Conservation (phyloP, 306 rosid species). For the Sechiopsis laciniata region DNA sequence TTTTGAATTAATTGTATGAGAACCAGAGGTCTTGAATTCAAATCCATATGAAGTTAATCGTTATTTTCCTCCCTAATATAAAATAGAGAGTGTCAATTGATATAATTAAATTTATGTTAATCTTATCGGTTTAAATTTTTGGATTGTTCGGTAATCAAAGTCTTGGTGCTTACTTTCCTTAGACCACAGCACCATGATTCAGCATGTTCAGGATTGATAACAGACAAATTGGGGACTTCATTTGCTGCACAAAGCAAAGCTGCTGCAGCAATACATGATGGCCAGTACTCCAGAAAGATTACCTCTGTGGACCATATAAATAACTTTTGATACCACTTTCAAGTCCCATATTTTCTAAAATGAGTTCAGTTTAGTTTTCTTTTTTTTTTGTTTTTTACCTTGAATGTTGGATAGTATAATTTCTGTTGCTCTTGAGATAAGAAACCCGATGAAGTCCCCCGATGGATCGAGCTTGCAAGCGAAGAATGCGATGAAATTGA, state of each 20-base stretch:
- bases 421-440: conserved; percentile 70
- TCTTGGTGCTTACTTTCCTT: conserved; percentile 59
- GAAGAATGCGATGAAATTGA: conserved; percentile 73
- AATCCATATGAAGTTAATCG: no score
- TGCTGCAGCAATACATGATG: conserved; percentile 94
- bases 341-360: background rate
- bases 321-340: background rate
- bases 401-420: conserved; percentile 67
- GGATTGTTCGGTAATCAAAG: background rate
- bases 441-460: conserved; percentile 49
- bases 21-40: no score
- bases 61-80: no score
- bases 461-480: conserved; percentile 79
- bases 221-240: conserved; percentile 69
- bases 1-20: no score
- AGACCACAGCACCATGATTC: conserved; percentile 93
- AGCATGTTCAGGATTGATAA: conserved; percentile 68
- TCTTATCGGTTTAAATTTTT: no score
- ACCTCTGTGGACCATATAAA: conserved; percentile 48
- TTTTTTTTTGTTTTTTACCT: conserved; percentile 36
- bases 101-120: no score
- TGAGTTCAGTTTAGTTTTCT: background rate
- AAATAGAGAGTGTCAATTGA: no score
- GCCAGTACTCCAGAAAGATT: conserved; percentile 79
- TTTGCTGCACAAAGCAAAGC: conserved; percentile 80